Evolutionary conservation across 2,329 filamentous ascomycete genomes (phyloP).

Genomic region (Penicillium hordei): DNA sequence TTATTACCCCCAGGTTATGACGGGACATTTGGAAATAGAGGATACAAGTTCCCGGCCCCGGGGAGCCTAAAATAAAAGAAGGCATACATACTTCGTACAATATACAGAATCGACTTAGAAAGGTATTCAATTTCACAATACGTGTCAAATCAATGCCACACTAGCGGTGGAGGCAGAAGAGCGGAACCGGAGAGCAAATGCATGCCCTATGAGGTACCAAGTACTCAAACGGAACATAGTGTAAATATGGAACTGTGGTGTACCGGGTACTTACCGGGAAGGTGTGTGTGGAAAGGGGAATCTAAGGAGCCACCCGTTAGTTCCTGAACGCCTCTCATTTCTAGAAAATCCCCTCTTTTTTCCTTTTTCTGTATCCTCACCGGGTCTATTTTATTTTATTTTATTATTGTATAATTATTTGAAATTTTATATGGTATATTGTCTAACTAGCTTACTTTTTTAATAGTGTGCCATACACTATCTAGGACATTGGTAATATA

Average conservation of each 20-base stretch:
- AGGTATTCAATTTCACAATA: constrained; percentile 5
- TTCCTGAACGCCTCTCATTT: constrained; percentile 13
- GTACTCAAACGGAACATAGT: background rate
- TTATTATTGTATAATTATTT: background rate
- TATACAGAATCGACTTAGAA: background rate
- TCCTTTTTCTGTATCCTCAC: background rate
- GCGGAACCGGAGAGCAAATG: background rate
- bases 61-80: background rate
- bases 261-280: constrained; percentile 4
- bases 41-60: background rate
- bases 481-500: background rate
- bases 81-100: background rate
- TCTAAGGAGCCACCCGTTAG: constrained; percentile 12
- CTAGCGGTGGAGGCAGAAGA: constrained; percentile 11
- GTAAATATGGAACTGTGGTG: constrained; percentile 2
- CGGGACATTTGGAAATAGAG: background rate
- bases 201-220: constrained; percentile 1
- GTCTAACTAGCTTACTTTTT: background rate
- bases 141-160: constrained; percentile 15
- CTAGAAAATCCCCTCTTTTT: constrained; percentile 2
- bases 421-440: background rate
- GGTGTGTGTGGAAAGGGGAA: constrained; percentile 10
- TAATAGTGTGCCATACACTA: background rate
- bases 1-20: background rate
- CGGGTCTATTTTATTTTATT: background rate